Percentiles rank a stretch among this genome's conserved stretches.
Conservation (phyloP, 139 green algal species). For the Nannochloris sp. region DNA sequence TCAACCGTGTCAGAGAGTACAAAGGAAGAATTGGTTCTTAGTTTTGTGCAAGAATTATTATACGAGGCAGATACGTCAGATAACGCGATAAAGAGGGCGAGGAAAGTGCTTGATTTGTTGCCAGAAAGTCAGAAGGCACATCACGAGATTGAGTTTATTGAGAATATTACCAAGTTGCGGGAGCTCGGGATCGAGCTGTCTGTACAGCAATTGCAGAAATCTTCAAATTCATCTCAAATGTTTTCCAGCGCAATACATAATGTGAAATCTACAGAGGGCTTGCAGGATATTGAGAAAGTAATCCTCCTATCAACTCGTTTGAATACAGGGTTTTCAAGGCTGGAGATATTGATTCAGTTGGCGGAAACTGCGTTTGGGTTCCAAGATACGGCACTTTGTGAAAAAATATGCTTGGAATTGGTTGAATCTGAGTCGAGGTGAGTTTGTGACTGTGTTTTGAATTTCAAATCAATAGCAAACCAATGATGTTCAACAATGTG, state of each 20-base stretch:
- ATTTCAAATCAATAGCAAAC: too few species aligned
- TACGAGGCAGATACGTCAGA: constrained; percentile 3
- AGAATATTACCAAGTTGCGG: constrained; percentile 4
- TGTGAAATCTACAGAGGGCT: neutral
- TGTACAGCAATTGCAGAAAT: constrained; percentile 20
- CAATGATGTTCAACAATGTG: too few species aligned
- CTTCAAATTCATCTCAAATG: neutral
- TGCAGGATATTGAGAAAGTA: neutral
- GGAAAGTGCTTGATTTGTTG: constrained; percentile 19
- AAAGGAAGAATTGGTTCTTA: constrained; percentile 25
- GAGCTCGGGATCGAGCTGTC: constrained; percentile 17
- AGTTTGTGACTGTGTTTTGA: too few species aligned
- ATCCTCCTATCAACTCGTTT: neutral
- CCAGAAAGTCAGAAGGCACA: constrained; percentile 12
- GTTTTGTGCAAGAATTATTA: constrained; percentile 13
- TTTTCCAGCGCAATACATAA: neutral
- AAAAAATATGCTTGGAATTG: neutral
- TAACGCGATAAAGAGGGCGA: constrained; percentile 8
- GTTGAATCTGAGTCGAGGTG: too few species aligned
- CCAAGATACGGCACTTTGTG: neutral
- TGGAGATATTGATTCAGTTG: neutral
- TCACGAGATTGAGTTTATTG: constrained; percentile 12
- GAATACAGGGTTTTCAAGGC: constrained; percentile 3
- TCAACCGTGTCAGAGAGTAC: neutral
- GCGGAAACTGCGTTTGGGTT: constrained; percentile 3